phyloP scores from a whole-genome alignment of 768 basidiomycete genomes.

The Rhodotorula kratochvilovae region DNA sequence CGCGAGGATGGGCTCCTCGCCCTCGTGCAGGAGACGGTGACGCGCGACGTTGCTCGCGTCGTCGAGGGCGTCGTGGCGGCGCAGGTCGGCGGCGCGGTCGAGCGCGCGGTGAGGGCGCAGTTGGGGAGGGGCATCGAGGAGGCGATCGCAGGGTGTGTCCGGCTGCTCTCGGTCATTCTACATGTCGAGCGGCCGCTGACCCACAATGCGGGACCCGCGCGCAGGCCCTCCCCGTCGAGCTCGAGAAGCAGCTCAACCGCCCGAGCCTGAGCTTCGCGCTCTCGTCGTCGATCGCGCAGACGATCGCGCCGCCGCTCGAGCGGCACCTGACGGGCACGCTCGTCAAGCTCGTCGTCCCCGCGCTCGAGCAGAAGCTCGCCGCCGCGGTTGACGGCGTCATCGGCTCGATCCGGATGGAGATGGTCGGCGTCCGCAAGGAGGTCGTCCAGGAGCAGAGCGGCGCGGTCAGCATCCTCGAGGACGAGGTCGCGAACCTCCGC shows the following conservation, averaged over 20 bases:
- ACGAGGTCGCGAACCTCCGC: slow-evolving; percentile 20
- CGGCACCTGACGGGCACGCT: slow-evolving; percentile 70
- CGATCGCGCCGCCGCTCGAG: slow-evolving; percentile 70
- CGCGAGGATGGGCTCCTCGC: slow-evolving; percentile 86
- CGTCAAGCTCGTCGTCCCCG: slow-evolving; percentile 69
- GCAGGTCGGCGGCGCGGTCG: slow-evolving; percentile 74
- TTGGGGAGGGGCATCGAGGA: slow-evolving; percentile 69
- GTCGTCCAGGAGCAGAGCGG: slow-evolving; percentile 76
- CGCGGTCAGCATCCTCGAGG: slow-evolving; percentile 68
- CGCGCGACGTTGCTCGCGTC: slow-evolving; percentile 78
- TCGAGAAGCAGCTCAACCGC: slow-evolving; percentile 70
- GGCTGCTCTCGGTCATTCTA: not conserved
- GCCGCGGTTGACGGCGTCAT: slow-evolving; percentile 74
- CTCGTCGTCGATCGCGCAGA: slow-evolving; percentile 65
- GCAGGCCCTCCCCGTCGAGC: slow-evolving; percentile 70
- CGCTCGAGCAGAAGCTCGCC: slow-evolving; percentile 68
- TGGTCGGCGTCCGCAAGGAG: slow-evolving; percentile 72
- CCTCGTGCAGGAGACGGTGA: slow-evolving; percentile 77
- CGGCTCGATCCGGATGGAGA: slow-evolving; percentile 68
- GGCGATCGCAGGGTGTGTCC: slow-evolving; percentile 63
- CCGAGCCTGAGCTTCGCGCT: slow-evolving; percentile 73
- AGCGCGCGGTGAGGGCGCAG: slow-evolving; percentile 72
- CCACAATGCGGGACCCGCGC: no score
- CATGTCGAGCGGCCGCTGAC: no score
- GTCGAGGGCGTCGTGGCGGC: slow-evolving; percentile 83